Base-by-base conservation (phyloP, 306 rosid species). In the Inga laurina region DNA sequence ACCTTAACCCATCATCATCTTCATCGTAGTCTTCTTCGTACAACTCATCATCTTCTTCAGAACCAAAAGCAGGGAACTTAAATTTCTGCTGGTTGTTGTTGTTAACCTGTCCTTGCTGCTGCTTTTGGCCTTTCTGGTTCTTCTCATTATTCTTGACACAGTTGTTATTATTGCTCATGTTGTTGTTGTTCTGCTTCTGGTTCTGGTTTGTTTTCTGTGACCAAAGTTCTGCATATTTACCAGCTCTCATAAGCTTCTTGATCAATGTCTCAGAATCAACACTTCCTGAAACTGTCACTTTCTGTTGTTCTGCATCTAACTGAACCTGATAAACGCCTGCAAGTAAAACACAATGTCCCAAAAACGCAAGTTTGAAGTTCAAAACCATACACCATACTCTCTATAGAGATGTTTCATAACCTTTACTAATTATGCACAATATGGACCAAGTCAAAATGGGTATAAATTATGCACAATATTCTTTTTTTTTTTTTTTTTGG, bases 171-270 rank as follows among this genome's bases (percentile, higher is more conserved):
- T 54, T 37, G 4, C 32, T 32, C 34, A 32, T 39, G 43, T 0
- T 39, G 32, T n/a, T 43, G 21, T 48, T 90, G 79, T 78, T 91
- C 84, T 90, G 94, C 82, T 90, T 93, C 75, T 84, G 94, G 78
- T 81, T 90, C 85, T 87, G 90, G 68, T 76, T 90, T 14, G 86
- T 0, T 69, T 90, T 92, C 86, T 85, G 91, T 51, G 91, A 83
- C 95, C 98, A 95, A 8, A 88, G 88, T 79, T 93, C 97, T 18
- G 98, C 94, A 81, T 93, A 85, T 80, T 95, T 95, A 0, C 99
- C 97, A 82, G 94, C 94, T 91, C 91, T 88, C 1, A 81, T 79
- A 49, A 95, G 86, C 77, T 87, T 95, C 85, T 92, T 91, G 82
- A 95, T 93, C 97, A 95, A 78, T 24, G 90, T 89, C 5, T 77